Evolutionary conservation across 1,139 yeast genomes (phyloP), one percentile per base, ranked within the genome.

Genomic region (Martiniozyma asiatica): DNA sequence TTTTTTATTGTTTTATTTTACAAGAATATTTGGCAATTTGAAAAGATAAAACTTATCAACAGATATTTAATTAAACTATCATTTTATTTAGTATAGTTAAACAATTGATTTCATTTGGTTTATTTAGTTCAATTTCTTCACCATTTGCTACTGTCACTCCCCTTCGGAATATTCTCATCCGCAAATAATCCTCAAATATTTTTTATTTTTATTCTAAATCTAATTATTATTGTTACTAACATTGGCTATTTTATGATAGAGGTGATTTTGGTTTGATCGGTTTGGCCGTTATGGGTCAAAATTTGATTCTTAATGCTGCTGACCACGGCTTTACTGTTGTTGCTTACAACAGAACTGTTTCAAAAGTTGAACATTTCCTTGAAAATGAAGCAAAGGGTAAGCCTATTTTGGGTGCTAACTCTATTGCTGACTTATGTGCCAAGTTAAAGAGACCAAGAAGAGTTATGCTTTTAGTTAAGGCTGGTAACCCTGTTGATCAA

Each of bases 211-310:
- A n/a, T n/a, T n/a, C n/a, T n/a, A n/a, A n/a, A n/a, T n/a, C n/a
- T n/a, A n/a, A n/a, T n/a, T n/a, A n/a, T n/a, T n/a, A n/a, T n/a
- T n/a, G n/a, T n/a, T n/a, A n/a, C n/a, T n/a, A n/a, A n/a, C n/a
- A n/a, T n/a, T n/a, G n/a, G n/a, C n/a, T n/a, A 19, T 14, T 15
- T 20, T 25, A 12, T 6, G 22, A 13, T 35, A 73, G 84, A 59
- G 93, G 89, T 72, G 98, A 89, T 77, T 76, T 89, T 64, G 98
- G 97, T 63, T 82, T 89, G 63, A 87, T 89, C 56, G 98, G 98
- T 59, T 74, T 89, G 74, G 98, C 98, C 79, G 98, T 89, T 50
- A 89, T 89, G 98, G 98, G 98, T 63, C 97, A 87, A 63, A 89
- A 89, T 75, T 70, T 89, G 72, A 84, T 89, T 61, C 73, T 89